Evolutionary conservation across 2,329 filamentous ascomycete genomes (phyloP), one percentile per base, ranked within the genome.

Genomic region (Colletotrichum camelliae): DNA sequence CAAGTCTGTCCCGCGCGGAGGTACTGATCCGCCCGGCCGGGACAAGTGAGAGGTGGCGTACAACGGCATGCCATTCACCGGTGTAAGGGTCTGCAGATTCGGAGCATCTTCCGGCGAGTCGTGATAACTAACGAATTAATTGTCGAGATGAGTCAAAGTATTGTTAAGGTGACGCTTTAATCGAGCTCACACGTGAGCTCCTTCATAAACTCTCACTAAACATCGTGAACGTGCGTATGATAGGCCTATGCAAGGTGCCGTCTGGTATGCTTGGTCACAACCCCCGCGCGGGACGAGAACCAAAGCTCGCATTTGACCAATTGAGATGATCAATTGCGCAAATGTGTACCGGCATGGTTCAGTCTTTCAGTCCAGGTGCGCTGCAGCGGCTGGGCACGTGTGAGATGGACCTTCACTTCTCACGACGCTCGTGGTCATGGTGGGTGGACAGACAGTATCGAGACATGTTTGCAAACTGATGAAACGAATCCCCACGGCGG

Each of bases 271-370:
- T 58, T 29, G 55, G 9, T 5, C n/a, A 1, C 9, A 24, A 55
- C 10, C 21, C 27, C 18, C 5, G 65, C 65, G 27, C n/a, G 65
- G 27, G 37, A 52, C 5, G 3, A 5, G 21, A 27, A 29, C 9
- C 6, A 27, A 9, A 58, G 55, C 55, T 58, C 0, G 12, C 55
- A 27, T 13, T 29, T 58, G 27, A 12, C 10, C 43, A 2, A 13
- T 48, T 21, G n/a, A 21, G 2, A 21, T 48, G 10, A 0, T 21
- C 3, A 48, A 13, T 0, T 1, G 39, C 27, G 10, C 21, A 29
- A 0, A 27, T 29, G 0, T 18, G 4, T 58, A 58, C 4, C 21
- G 5, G 1, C 7, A 58, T 0, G 0, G 21, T 0, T 9, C 55
- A 9, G 3, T 24, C 24, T 27, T 0, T 0, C 0, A 29, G 7